A percentile compares a stretch with the other conserved stretches of the same genome.
These are phyloP conservation scores for Polymyxa betae DNA, from an alignment of 208 protist genomes.

Conservation along the genomic window DNA sequence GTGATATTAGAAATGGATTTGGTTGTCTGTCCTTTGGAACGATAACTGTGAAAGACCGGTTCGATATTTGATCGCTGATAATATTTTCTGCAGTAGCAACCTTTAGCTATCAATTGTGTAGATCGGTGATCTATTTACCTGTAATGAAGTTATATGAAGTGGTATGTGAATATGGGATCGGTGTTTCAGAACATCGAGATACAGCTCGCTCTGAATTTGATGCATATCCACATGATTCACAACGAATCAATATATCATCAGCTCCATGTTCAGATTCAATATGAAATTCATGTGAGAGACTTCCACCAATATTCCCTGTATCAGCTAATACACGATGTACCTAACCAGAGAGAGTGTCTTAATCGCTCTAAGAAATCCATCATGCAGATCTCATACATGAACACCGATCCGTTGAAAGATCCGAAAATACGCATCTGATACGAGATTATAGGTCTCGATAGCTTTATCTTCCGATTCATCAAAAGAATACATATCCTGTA, in stretches of 20 bases:
- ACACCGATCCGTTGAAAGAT: constrained; percentile 2
- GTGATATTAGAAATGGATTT: too few relatives aligned
- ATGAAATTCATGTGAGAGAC: constrained; percentile 41
- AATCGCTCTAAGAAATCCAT: neutral
- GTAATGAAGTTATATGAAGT: too few relatives aligned
- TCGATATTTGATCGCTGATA: too few relatives aligned
- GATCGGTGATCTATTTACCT: too few relatives aligned
- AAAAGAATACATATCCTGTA: constrained; percentile 49
- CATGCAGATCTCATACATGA: neutral
- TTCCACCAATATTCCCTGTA: constrained; percentile 18
- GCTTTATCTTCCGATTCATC: constrained; percentile 4
- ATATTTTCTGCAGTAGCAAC: too few relatives aligned
- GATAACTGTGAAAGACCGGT: too few relatives aligned
- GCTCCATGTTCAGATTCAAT: neutral
- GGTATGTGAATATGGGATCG: too few relatives aligned
- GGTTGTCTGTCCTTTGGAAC: too few relatives aligned
- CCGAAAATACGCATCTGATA: neutral
- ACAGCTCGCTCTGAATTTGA: neutral
- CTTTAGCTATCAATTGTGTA: too few relatives aligned
- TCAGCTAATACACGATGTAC: constrained; percentile 13
- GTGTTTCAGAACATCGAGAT: neutral
- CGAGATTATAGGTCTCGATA: constrained; percentile 23
- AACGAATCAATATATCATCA: neutral
- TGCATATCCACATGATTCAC: neutral
- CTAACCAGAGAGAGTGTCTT: neutral